Evolutionary conservation across 106 monocot species (phyloP).

Genomic region (Dioscorea dumetorum): DNA sequence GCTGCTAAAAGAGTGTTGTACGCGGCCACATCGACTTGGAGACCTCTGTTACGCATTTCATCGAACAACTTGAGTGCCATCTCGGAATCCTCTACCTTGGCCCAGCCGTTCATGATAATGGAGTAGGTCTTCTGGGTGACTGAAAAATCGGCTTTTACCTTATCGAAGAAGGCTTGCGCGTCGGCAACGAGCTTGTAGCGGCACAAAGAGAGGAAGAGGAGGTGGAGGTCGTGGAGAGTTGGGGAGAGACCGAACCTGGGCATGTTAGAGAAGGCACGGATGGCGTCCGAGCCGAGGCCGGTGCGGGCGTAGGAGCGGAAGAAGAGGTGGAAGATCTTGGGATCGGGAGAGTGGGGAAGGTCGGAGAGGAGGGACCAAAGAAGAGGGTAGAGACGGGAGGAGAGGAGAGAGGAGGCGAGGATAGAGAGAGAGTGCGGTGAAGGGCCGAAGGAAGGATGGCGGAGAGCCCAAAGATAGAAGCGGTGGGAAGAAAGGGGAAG

Average conservation of each 20-base stretch:
- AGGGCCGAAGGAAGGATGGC: conserved; percentile 28
- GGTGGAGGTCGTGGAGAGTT: conserved; percentile 40
- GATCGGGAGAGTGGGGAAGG: conserved; percentile 7
- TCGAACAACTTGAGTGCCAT: conserved; percentile 51
- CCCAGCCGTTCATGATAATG: conserved; percentile 64
- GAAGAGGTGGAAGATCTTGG: conserved; percentile 35
- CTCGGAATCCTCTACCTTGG: conserved; percentile 4
- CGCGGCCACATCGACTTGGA: conserved; percentile 28
- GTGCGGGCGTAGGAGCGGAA: conserved; percentile 68
- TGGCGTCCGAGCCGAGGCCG: conserved; percentile 46
- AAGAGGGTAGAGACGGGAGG: conserved; percentile 53
- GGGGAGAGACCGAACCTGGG: conserved; percentile 47
- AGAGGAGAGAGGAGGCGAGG: conserved; percentile 42
- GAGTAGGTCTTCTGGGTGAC: conserved; percentile 41
- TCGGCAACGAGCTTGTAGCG: conserved; percentile 32
- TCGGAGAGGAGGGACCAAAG: conserved; percentile 64
- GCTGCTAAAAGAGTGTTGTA: conserved; percentile 55
- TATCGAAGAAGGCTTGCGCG: conserved; percentile 36
- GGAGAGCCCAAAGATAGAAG: conserved; percentile 56
- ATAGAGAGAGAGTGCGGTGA: conserved; percentile 18
- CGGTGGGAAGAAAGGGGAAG: conserved; percentile 48
- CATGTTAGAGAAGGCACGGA: conserved; percentile 60
- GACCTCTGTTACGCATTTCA: conserved; percentile 54
- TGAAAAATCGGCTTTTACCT: conserved; percentile 15
- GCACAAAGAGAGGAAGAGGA: conserved; percentile 51